Evolutionary conservation across 768 basidiomycete species (phyloP), one percentile per base, ranked within the genome.

Genomic region (Podaxis sp.): DNA sequence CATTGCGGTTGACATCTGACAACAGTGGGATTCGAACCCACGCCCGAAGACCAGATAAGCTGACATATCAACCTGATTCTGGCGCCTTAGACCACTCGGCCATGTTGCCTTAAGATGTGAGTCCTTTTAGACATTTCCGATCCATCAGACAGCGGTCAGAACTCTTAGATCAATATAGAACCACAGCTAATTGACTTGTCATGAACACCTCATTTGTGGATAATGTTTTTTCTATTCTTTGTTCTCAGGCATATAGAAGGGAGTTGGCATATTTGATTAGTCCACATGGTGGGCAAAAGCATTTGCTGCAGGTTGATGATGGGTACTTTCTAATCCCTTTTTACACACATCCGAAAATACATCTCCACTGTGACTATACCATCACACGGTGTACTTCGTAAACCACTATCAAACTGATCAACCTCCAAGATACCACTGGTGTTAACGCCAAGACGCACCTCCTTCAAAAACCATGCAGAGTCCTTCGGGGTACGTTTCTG

Each of bases 401-500:
- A 65, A 66, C 68, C 67, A 70, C 71, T 69, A 52, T 10, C 28
- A 54, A 37, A n/a, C 22, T 46, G 17, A 24, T 26, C 20, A n/a
- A 40, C 44, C 11, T n/a, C n/a, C 17, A 22, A n/a, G 5, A 13
- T 24, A 13, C 22, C 1, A 3, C 13, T 17, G 46, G 20, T 49
- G 8, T 7, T 12, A 26, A 13, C 12, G 5, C 37, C 24, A 22
- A 8, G 30, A 24, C 71, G 56, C 28, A 76, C 77, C 71, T 76
- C 63, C 58, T 73, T 75, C 67, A 88, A 70, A 68, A 86, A 85
- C 60, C 72, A 73, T 7, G 82, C 82, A 3, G 85, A 87, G 44
- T 83, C 83, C 69, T 89, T 89, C 2, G 87, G 86, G 66, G 78
- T 81, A 28, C 88, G 77, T 72, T 85, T 76, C 72, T 85, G 87